phyloP scores from a whole-genome alignment of 257 asterid genomes.

The Penstemon davidsonii region DNA sequence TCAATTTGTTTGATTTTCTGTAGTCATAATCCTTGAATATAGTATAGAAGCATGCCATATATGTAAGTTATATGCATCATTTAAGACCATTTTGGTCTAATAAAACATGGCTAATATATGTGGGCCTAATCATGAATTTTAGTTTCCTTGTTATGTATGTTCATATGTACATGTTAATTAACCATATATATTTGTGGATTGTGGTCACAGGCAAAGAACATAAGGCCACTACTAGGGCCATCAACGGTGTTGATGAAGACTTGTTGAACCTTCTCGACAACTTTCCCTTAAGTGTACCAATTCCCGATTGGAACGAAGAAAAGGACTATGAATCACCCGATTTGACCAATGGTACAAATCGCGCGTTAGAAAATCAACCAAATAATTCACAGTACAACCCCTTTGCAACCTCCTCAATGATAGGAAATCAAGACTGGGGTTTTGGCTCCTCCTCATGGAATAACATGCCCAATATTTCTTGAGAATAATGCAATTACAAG shows the following conservation, averaged over 20 bases:
- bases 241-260: conserved; percentile 47
- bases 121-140: neutral
- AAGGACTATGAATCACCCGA: conserved; percentile 28
- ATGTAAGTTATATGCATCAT: neutral
- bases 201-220: conserved; percentile 12
- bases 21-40: neutral
- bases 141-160: neutral
- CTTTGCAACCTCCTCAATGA: conserved; percentile 23
- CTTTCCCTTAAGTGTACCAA: conserved; percentile 52
- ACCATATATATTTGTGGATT: neutral
- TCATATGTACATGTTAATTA: neutral
- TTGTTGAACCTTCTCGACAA: conserved; percentile 51
- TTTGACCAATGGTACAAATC: conserved; percentile 29
- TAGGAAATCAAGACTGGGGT: conserved; percentile 39
- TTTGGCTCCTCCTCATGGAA: conserved; percentile 50
- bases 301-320: conserved; percentile 55
- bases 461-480: conserved; percentile 52
- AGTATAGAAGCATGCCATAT: neutral
- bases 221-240: conserved; percentile 27
- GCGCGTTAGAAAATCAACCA: conserved; percentile 22
- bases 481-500: conserved; percentile 11
- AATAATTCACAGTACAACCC: conserved; percentile 33
- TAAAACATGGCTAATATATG: neutral
- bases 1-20: neutral
- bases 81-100: neutral